Conservation (phyloP, 805 yeast species). For the Debaryomyces castellii region DNA sequence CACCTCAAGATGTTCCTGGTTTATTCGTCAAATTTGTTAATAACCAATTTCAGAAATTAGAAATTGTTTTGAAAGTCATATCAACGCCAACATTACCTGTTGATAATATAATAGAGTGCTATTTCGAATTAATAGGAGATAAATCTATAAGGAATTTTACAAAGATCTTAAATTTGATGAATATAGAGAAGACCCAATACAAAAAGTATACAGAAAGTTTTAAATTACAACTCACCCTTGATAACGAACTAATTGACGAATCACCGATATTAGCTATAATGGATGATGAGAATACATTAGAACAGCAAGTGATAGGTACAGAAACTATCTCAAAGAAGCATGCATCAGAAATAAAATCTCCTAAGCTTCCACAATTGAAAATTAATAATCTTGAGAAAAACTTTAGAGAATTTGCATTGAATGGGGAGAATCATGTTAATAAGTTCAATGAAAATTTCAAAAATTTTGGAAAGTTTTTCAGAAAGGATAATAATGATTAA, state of each 20-base stretch:
- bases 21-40: slow-evolving; percentile 44
- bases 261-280: slow-evolving; percentile 31
- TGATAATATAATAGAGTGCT: slow-evolving; percentile 60
- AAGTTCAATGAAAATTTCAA: slow-evolving; percentile 66
- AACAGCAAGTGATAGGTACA: slow-evolving; percentile 5
- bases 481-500: slow-evolving; percentile 28
- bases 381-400: slow-evolving; percentile 47
- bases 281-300: slow-evolving; percentile 19
- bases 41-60: slow-evolving; percentile 44
- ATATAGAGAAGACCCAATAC: slow-evolving; percentile 35
- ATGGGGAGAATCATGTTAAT: slow-evolving; percentile 60
- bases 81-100: slow-evolving; percentile 62
- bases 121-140: slow-evolving; percentile 68
- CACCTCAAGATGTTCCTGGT: slow-evolving; percentile 19
- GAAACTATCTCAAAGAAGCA: slow-evolving; percentile 6
- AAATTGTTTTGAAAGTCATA: slow-evolving; percentile 66
- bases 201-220: slow-evolving; percentile 36
- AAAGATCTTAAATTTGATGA: slow-evolving; percentile 65
- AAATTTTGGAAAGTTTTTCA: slow-evolving; percentile 55
- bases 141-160: slow-evolving; percentile 58
- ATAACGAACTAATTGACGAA: slow-evolving; percentile 24
- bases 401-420: slow-evolving; percentile 45
- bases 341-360: slow-evolving; percentile 21
- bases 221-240: slow-evolving; percentile 31
- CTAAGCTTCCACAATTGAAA: slow-evolving; percentile 28